Base-by-base conservation (phyloP, 2,329 filamentous ascomycete genomes). In the Pseudogymnoascus sp. region DNA sequence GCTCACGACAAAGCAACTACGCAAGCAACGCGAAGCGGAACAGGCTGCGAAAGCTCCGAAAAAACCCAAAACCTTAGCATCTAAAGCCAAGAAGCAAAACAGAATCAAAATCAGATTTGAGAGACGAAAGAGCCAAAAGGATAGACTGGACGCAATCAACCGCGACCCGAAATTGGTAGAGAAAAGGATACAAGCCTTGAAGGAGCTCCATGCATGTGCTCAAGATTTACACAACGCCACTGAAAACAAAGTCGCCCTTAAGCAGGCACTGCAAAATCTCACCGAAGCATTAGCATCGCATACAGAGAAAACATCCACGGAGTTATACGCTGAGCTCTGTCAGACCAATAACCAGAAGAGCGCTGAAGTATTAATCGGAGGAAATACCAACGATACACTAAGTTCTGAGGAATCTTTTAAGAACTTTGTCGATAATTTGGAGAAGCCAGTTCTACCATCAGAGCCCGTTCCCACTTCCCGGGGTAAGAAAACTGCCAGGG, bases 21-120 rank as follows among this genome's bases (percentile, higher is more conserved):
- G 50, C 10, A 56, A 33, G 28, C 50, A 56, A 56, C 50, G 50
- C 16, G 50, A 56, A 14, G 50, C 50, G 16, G 50, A 56, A 56
- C 50, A 56, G 50, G 50, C 28, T 56, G 50, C 50, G 50, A 56
- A 56, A 33, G 18, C 50, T 14, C 50, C 50, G 5, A 56, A 56
- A n/a, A 56, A 56, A 12, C 50, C 50, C 3, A 56, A 56, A 33
- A 56, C 28, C 16, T 18, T 33, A 56, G 28, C 50, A 33, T 56
- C 50, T 7, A 56, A 56, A 56, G 50, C 50, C n/a, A 56, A 56
- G 28, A 56, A 56, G 28, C 50, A 56, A 56, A 56, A 56, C 6
- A 56, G 50, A n/a, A 56, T 56, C 50, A 56, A 56, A 18, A 56
- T 56, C 50, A 56, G 50, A 56, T 56, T 56, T 11, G 50, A 56